These are phyloP conservation scores for Logfia minima DNA, from an alignment of 129 eudicot genomes.

Conservation along the genomic window DNA sequence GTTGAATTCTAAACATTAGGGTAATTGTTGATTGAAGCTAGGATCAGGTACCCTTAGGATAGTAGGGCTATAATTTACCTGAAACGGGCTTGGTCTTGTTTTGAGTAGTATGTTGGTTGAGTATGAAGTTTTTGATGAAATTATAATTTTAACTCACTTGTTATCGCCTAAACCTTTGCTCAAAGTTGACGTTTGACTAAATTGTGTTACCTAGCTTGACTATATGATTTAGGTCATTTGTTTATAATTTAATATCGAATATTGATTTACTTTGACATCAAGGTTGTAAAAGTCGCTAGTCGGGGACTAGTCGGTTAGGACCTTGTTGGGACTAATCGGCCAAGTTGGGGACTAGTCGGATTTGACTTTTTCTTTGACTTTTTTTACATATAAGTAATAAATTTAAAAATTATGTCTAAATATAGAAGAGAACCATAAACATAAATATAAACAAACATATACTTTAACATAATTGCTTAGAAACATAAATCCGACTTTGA, in stretches of 20 bases:
- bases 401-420: no score
- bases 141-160: neutral
- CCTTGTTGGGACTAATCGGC: no score
- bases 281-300: no score
- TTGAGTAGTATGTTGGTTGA: neutral
- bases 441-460: no score
- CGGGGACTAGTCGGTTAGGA: no score
- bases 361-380: no score
- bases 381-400: no score
- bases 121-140: neutral
- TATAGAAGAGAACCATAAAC: no score
- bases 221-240: neutral
- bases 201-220: neutral
- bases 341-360: no score
- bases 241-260: neutral
- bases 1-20: neutral
- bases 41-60: neutral
- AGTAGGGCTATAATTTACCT: neutral
- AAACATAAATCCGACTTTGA: no score
- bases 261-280: neutral
- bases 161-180: neutral
- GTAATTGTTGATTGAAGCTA: neutral
- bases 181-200: neutral
- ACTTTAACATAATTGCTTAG: no score
- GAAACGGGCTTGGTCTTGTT: neutral